A percentile compares a stretch with the other conserved stretches of the same genome.
These are phyloP conservation scores for Apiotrichum gamsii DNA, from an alignment of 1,284 basidiomycete species.

Conservation along the genomic window DNA sequence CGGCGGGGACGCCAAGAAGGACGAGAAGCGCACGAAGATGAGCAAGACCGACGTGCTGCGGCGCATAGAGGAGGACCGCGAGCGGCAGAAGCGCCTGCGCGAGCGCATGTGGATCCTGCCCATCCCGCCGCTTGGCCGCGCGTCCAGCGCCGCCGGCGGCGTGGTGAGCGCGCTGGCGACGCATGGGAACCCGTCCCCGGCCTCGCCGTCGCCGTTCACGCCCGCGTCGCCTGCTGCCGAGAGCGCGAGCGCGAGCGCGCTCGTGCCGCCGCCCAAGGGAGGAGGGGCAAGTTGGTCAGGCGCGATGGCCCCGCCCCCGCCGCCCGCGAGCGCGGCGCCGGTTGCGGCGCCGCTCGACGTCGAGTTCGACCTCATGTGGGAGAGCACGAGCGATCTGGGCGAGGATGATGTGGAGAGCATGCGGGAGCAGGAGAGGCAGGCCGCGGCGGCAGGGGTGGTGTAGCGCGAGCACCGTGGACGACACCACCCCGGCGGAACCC, in stretches of 20 bases:
- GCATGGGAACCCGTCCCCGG: constrained; percentile 5
- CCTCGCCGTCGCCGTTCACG: constrained; percentile 16
- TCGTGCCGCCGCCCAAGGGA: neutral
- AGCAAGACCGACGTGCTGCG: constrained; percentile 67
- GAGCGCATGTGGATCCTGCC: constrained; percentile 86
- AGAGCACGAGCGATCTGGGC: constrained; percentile 77
- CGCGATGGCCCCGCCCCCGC: constrained; percentile 15
- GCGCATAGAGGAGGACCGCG: constrained; percentile 89
- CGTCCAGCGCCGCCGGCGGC: neutral
- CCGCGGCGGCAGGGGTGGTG: too few relatives aligned
- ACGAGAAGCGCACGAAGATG: constrained; percentile 36
- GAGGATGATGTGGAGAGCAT: constrained; percentile 59
- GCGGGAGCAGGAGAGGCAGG: constrained; percentile 28
- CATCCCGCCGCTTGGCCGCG: constrained; percentile 28
- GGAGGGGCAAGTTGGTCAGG: too few relatives aligned
- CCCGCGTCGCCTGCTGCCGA: constrained; percentile 30
- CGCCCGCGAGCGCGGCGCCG: constrained; percentile 16
- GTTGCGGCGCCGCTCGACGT: constrained; percentile 61
- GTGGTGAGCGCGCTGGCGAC: neutral
- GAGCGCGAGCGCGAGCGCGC: neutral
- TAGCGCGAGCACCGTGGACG: too few relatives aligned
- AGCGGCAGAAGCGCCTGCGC: constrained; percentile 84
- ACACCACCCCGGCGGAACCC: too few relatives aligned
- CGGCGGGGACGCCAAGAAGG: neutral
- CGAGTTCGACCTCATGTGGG: constrained; percentile 91